Evolutionary conservation across 2,329 filamentous ascomycete species (phyloP), one percentile per base, ranked within the genome.

Genomic region (Fusarium duplospermum): DNA sequence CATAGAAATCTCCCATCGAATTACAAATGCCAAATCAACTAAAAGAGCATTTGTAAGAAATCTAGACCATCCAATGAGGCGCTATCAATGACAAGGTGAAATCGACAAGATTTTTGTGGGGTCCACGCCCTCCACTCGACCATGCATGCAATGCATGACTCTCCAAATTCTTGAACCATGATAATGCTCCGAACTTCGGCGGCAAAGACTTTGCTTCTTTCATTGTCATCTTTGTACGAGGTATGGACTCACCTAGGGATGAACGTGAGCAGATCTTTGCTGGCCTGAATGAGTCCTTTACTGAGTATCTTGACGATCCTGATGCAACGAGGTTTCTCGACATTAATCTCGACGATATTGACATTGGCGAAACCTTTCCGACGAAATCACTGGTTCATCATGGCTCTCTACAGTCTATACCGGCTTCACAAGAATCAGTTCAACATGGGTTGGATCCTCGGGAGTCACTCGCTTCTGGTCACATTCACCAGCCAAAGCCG

Each of bases 101-200:
- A 56, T 66, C 33, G 36, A 62, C 64, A 57, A 57, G 64, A 20
- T 62, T 62, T 45, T 62, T 57, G 64, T 66, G 64, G 64, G 64
- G 16, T 59, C 42, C 22, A 59, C 64, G 29, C 58, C 59, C 47
- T 56, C 54, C 58, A 27, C 29, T 62, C 35, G 27, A 45, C 22
- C 11, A 24, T 22, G 16, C 31, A 36, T 9, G 18, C 36, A 24
- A 24, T 24, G 24, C 16, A 27, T 58, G 52, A 56, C 52, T 56
- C 54, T 22, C 31, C 31, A 31, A 58, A 29, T 18, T 52, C 18
- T n/a, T 24, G 54, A 57, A 33, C 31, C 54, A 57, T 57, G 33
- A 57, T n/a, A 29, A 27, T 36, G 56, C 56, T 58, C 56, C 56
- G 56, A 58, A 40, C 27, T 58, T 58, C 56, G 56, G 56, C 56